phyloP scores from a whole-genome alignment of 2,329 filamentous ascomycete species.

The Cladorrhinum sp. region DNA sequence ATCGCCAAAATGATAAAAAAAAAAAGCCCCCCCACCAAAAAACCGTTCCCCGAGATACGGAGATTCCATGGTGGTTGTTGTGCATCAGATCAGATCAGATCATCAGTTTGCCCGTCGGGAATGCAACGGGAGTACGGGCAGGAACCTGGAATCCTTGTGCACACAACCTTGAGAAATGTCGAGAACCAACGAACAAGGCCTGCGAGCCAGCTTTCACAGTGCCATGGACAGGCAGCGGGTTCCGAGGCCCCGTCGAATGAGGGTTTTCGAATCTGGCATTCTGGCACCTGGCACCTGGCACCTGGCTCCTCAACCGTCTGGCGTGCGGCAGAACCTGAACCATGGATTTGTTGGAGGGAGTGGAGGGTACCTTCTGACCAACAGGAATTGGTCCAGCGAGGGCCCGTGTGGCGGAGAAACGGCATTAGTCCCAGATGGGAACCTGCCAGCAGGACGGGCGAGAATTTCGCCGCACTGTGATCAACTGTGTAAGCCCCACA shows the following conservation, averaged over 20 bases:
- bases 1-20: background rate
- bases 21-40: too few species aligned
- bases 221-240: background rate
- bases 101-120: slow-evolving; percentile 1
- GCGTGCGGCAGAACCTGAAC: slow-evolving; percentile 21
- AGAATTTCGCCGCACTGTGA: background rate
- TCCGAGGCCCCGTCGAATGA: background rate
- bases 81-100: background rate
- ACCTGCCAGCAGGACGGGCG: slow-evolving; percentile 6
- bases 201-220: background rate
- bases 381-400: slow-evolving; percentile 11
- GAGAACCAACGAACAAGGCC: too few species aligned
- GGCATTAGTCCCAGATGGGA: slow-evolving; percentile 20
- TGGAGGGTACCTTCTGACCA: slow-evolving; percentile 12
- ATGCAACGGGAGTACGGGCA: slow-evolving; percentile 1
- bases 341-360: slow-evolving; percentile 18
- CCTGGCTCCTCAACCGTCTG: background rate
- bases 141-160: background rate
- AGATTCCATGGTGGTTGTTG: background rate
- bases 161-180: background rate
- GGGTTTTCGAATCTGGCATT: background rate
- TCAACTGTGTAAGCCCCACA: slow-evolving; percentile 14
- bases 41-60: background rate
- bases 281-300: background rate
- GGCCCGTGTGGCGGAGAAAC: slow-evolving; percentile 21